Base-by-base conservation (phyloP, 2,329 filamentous ascomycete genomes). In the Chaetomiaceae sp. region DNA sequence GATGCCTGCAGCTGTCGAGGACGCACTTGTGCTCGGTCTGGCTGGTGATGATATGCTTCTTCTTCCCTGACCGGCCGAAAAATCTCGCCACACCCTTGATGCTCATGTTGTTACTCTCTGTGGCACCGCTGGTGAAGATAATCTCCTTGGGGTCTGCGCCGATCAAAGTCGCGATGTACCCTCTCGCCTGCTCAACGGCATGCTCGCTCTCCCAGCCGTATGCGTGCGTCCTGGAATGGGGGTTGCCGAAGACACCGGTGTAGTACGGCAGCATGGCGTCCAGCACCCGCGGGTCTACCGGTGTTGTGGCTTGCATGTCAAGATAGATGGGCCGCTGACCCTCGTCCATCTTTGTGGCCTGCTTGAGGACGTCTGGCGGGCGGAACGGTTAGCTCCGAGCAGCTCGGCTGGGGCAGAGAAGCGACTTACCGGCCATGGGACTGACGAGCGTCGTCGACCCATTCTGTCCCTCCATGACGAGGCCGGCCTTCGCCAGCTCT, bases 1-100 rank as follows among this genome's bases (percentile, higher is more conserved):
- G 77, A 82, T 97, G 91, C 60, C 94, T 82, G 72, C 92, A 97
- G 74, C 91, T 96, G 74, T 99, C 94, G 48, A 99, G 79, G 15
- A 99, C 94, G 72, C 94, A 99, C 76, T 99, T 99, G 79, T 99
- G 94, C 74, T 99, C 94, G 0, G 94, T 99, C 75, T 97, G 94
- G 36, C 85, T 90, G 22, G 94, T 99, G 71, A 99, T 91, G 66
- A 99, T 92, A 72, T 99, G 94, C 75, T 88, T 96, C 84, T 97
- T 97, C 83, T 96, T 96, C 64, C 91, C 91, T 2, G 83, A 85
- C 54, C 89, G 84, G 61, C 90, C 91, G 69, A 96, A 96, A 75
- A 99, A 99, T 59, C 92, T 82, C 19, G 94, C 91, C 8, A 99
- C 92, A 59, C 94, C 94, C 75, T 99, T 99, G 75, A 99, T 90